These are phyloP conservation scores for Mycena citricolor DNA, from an alignment of 1,284 basidiomycete species.

Conservation along the genomic window DNA sequence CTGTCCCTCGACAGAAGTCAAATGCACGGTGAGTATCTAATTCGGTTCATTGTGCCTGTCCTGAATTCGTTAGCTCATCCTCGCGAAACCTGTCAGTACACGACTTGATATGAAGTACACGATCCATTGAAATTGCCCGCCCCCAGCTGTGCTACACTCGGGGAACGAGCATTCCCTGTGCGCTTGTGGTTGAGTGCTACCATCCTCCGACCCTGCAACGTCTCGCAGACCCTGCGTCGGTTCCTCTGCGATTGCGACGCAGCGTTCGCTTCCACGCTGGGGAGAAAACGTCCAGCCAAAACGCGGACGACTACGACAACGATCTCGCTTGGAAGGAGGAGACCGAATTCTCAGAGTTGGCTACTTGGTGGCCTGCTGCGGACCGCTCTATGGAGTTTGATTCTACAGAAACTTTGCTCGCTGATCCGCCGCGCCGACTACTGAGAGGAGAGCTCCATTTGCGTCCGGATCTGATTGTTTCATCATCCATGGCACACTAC, in stretches of 20 bases:
- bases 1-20: conserved; percentile 27
- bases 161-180: conserved; percentile 36
- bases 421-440: conserved; percentile 17
- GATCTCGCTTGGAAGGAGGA: conserved; percentile 29
- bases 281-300: conserved; percentile 22
- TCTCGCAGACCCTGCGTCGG: conserved; percentile 33
- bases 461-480: conserved; percentile 34
- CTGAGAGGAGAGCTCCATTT: conserved; percentile 40
- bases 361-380: conserved; percentile 35
- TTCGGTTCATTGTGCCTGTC: conserved; percentile 3
- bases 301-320: conserved; percentile 6
- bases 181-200: conserved; percentile 29
- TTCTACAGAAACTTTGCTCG: conserved; percentile 16
- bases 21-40: conserved; percentile 29
- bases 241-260: conserved; percentile 33
- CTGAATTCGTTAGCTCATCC: conserved; percentile 29
- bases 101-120: neutral
- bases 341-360: conserved; percentile 32
- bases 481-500: conserved; percentile 37
- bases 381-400: conserved; percentile 22
- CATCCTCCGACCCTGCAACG: conserved; percentile 37
- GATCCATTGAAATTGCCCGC: neutral
- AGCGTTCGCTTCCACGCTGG: conserved; percentile 29
- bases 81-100: conserved; percentile 34
- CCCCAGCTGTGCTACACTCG: conserved; percentile 37